These are phyloP conservation scores for Baorangia bicolor DNA, from an alignment of 768 basidiomycete species.

Conservation along the genomic window DNA sequence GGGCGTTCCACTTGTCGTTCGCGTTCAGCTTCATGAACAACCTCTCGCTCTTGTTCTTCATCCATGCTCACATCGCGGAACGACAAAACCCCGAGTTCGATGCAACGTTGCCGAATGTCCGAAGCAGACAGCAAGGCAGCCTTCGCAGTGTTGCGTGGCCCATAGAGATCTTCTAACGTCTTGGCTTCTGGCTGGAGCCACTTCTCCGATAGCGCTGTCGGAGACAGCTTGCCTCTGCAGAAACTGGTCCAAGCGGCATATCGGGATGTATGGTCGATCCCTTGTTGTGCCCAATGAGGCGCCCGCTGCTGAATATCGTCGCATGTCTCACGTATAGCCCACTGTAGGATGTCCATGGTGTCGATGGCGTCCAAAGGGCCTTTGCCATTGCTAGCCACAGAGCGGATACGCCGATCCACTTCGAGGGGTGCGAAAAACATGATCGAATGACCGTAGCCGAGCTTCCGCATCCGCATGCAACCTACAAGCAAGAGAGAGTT, in stretches of 20 bases:
- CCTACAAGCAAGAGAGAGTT: constrained; percentile 27
- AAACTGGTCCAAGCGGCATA: constrained; percentile 19
- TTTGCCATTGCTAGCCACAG: constrained; percentile 18
- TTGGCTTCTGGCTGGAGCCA: constrained; percentile 45
- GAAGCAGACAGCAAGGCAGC: not conserved
- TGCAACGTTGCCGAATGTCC: constrained; percentile 16
- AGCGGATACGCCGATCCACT: constrained; percentile 38
- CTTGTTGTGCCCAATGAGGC: constrained; percentile 44
- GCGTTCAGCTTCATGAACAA: constrained; percentile 43
- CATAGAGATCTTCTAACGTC: constrained; percentile 38
- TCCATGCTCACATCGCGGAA: constrained; percentile 29
- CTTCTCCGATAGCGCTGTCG: constrained; percentile 2
- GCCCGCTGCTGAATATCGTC: constrained; percentile 38
- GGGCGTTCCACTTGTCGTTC: constrained; percentile 42
- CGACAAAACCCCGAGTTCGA: constrained; percentile 15
- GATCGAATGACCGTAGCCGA: constrained; percentile 48
- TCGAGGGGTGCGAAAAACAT: constrained; percentile 47
- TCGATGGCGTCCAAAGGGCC: not conserved
- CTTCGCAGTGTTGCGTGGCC: not conserved
- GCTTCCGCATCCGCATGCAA: constrained; percentile 53
- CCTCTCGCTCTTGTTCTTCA: constrained; percentile 53
- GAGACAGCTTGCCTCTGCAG: not conserved
- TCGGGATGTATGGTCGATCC: constrained; percentile 18
- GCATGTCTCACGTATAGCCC: constrained; percentile 48
- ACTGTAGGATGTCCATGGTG: constrained; percentile 39